phyloP scores from a whole-genome alignment of 192 early-diverging fungal genomes.

The Rhizophlyctis rosea region DNA sequence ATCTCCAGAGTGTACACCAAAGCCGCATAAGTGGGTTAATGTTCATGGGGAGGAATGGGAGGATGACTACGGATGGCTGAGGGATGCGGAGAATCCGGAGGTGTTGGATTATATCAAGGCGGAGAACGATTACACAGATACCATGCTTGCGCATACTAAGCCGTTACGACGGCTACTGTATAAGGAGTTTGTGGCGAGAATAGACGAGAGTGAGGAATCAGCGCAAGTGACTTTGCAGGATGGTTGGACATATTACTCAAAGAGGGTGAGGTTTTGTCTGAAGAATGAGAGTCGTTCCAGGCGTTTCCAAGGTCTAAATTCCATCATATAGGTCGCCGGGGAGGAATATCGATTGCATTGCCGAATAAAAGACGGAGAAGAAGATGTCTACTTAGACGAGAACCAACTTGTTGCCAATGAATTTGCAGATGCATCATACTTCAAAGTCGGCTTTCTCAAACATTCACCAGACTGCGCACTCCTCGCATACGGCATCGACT shows the following conservation, averaged over 20 bases:
- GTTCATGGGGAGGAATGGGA: constrained; percentile 52
- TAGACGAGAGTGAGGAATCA: constrained; percentile 53
- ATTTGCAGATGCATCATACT: constrained; percentile 53
- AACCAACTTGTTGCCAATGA: constrained; percentile 50
- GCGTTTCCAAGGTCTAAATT: background rate
- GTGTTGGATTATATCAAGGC: constrained; percentile 56
- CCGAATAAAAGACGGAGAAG: constrained; percentile 25
- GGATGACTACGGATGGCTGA: constrained; percentile 56
- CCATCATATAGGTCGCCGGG: constrained; percentile 31
- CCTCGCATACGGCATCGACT: constrained; percentile 57
- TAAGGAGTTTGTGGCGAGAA: constrained; percentile 60
- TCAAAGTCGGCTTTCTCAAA: constrained; percentile 55
- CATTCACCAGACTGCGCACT: constrained; percentile 51
- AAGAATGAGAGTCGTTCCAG: background rate
- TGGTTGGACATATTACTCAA: constrained; percentile 58
- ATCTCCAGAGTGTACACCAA: constrained; percentile 27
- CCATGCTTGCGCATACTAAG: constrained; percentile 45
- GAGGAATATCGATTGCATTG: constrained; percentile 47
- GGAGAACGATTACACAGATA: constrained; percentile 52
- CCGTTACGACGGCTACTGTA: constrained; percentile 55
- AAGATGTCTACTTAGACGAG: constrained; percentile 49
- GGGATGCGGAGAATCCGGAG: constrained; percentile 47
- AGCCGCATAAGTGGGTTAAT: constrained; percentile 33
- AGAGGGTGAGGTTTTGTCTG: constrained; percentile 27
- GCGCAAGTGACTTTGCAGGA: constrained; percentile 44